Evolutionary conservation across 345 rosid genomes (phyloP).

Genomic region (Boechera divaricarpa): DNA sequence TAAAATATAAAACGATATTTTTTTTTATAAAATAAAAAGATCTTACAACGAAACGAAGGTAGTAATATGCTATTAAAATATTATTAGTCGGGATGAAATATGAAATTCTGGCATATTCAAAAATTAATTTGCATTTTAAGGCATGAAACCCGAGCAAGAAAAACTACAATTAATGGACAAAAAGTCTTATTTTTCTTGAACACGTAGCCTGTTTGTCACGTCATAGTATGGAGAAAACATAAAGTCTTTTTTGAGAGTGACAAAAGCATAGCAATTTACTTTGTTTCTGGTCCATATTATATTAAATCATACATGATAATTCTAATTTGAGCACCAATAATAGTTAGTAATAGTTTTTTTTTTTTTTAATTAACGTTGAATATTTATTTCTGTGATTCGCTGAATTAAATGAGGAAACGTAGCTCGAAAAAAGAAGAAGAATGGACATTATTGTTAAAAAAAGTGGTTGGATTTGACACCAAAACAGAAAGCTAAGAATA

Average conservation of each 20-base stretch:
- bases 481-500: constrained; percentile 43
- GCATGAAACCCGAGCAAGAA: constrained; percentile 19
- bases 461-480: constrained; percentile 44
- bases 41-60: neutral
- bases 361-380: neutral
- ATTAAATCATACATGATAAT: neutral
- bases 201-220: constrained; percentile 38
- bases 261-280: constrained; percentile 34
- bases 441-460: constrained; percentile 32
- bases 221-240: constrained; percentile 26
- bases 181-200: constrained; percentile 18
- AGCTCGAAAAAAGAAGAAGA: constrained; percentile 7
- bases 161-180: constrained; percentile 4
- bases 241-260: constrained; percentile 26
- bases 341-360: neutral
- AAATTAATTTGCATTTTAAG: constrained; percentile 4
- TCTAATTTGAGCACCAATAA: constrained; percentile 13
- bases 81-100: neutral
- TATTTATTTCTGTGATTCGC: constrained; percentile 21
- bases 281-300: constrained; percentile 20
- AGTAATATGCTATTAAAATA: neutral
- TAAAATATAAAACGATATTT: neutral
- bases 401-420: constrained; percentile 39
- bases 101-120: constrained; percentile 11
- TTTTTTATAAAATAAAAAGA: neutral